Percentiles rank a stretch among this genome's conserved stretches.
Evolutionary conservation across 2,329 filamentous ascomycete species (phyloP).

Genomic region (Cladosporium sp.): DNA sequence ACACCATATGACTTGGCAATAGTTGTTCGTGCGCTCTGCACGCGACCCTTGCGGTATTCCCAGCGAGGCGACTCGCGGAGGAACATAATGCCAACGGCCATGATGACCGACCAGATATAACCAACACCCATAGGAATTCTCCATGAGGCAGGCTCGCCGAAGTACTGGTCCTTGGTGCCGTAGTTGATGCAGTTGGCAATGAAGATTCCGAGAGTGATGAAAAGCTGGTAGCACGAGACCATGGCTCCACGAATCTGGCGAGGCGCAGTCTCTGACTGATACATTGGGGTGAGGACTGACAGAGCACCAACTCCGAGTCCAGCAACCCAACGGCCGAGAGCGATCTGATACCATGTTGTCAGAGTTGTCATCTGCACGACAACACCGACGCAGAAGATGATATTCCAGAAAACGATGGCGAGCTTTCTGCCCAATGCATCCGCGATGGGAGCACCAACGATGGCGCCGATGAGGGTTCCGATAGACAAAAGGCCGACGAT

Average conservation of each 20-base stretch:
- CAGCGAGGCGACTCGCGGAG: constrained; percentile 60
- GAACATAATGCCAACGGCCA: constrained; percentile 55
- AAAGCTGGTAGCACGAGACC: constrained; percentile 66
- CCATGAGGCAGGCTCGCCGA: constrained; percentile 54
- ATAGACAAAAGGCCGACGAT: constrained; percentile 62
- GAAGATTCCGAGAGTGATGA: constrained; percentile 68
- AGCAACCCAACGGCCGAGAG: constrained; percentile 64
- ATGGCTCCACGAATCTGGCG: constrained; percentile 64
- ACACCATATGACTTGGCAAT: constrained; percentile 58
- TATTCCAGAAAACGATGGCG: constrained; percentile 62
- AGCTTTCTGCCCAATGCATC: constrained; percentile 62
- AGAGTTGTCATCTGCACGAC: constrained; percentile 63
- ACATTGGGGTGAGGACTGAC: constrained; percentile 67
- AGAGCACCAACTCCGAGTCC: constrained; percentile 66
- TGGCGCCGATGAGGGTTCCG: constrained; percentile 59
- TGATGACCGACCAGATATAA: constrained; percentile 57
- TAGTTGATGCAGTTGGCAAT: constrained; percentile 56
- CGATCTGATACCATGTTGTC: constrained; percentile 63
- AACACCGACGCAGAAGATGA: constrained; percentile 65
- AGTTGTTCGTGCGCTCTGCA: constrained; percentile 52
- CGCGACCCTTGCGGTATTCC: constrained; percentile 58
- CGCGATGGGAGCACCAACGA: constrained; percentile 60
- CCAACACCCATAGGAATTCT: constrained; percentile 63
- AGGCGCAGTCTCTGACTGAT: constrained; percentile 66
- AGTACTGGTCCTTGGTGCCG: constrained; percentile 51